These are phyloP conservation scores for Dioscorea dumetorum DNA, from an alignment of 106 monocot genomes.

Conservation along the genomic window DNA sequence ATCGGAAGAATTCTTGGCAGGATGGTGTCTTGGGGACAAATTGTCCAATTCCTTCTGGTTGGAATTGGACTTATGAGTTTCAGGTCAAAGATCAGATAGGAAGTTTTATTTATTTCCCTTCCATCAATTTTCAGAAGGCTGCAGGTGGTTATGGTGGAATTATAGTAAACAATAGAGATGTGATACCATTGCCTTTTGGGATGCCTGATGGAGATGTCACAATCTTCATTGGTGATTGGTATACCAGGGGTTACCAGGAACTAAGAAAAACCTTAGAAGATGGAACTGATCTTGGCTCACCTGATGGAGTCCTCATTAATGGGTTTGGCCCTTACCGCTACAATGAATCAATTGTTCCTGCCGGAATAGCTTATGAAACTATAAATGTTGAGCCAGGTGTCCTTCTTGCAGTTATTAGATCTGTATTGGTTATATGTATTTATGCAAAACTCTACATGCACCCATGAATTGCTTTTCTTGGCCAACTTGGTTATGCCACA, in stretches of 20 bases:
- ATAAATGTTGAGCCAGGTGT: conserved; percentile 93
- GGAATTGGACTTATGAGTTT: conserved; percentile 97
- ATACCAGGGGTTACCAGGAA: conserved; percentile 52
- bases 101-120: conserved; percentile 92
- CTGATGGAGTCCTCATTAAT: conserved; percentile 87
- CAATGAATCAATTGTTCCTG: conserved; percentile 72
- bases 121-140: conserved; percentile 78
- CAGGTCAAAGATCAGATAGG: conserved; percentile 99
- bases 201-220: conserved; percentile 94
- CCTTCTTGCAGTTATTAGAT: background rate
- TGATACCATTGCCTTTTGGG: conserved; percentile 87
- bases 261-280: conserved; percentile 60
- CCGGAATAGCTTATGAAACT: conserved; percentile 57
- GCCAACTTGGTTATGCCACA: too few species aligned
- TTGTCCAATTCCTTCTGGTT: conserved; percentile 94
- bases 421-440: background rate
- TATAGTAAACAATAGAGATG: conserved; percentile 81
- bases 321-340: conserved; percentile 82
- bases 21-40: conserved; percentile 96
- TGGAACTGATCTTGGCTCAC: conserved; percentile 52
- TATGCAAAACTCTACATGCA: background rate
- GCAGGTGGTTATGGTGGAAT: conserved; percentile 93
- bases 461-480: background rate
- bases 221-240: conserved; percentile 85
- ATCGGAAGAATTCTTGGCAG: conserved; percentile 90